phyloP scores from a whole-genome alignment of 1,139 yeast genomes.

The Lodderomyces pseudojiufengensis region DNA sequence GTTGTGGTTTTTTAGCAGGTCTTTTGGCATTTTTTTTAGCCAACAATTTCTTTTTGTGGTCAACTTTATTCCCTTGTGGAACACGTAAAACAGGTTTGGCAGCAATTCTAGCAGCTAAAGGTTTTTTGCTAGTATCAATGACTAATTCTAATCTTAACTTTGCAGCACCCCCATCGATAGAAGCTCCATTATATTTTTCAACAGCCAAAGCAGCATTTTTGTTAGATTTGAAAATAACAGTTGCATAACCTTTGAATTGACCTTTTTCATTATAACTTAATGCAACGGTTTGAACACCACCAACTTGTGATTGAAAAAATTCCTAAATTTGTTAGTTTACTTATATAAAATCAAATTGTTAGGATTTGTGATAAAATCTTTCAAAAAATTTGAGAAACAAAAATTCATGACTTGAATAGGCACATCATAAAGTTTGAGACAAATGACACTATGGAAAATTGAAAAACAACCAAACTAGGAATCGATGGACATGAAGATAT shows the following conservation, averaged over 20 bases:
- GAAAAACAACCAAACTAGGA: too few species aligned
- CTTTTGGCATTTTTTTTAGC: slow-evolving; percentile 21
- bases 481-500: too few species aligned
- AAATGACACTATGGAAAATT: too few species aligned
- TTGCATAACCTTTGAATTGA: slow-evolving; percentile 87
- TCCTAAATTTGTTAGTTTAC: slow-evolving; percentile 50
- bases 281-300: slow-evolving; percentile 71
- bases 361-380: too few species aligned
- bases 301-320: slow-evolving; percentile 83
- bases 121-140: slow-evolving; percentile 78
- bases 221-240: slow-evolving; percentile 67
- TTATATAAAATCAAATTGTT: too few species aligned
- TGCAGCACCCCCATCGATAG: slow-evolving; percentile 83
- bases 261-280: slow-evolving; percentile 86
- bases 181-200: slow-evolving; percentile 84
- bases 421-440: too few species aligned
- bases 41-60: slow-evolving; percentile 22
- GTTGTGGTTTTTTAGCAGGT: slow-evolving; percentile 32
- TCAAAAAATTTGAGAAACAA: too few species aligned
- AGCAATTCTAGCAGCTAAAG: slow-evolving; percentile 68
- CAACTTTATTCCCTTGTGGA: slow-evolving; percentile 18
- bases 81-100: slow-evolving; percentile 38
- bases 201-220: slow-evolving; percentile 72
- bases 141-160: slow-evolving; percentile 81
- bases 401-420: too few species aligned